Base-by-base conservation (phyloP, 805 yeast species). In the Allodekkera sacchari region DNA sequence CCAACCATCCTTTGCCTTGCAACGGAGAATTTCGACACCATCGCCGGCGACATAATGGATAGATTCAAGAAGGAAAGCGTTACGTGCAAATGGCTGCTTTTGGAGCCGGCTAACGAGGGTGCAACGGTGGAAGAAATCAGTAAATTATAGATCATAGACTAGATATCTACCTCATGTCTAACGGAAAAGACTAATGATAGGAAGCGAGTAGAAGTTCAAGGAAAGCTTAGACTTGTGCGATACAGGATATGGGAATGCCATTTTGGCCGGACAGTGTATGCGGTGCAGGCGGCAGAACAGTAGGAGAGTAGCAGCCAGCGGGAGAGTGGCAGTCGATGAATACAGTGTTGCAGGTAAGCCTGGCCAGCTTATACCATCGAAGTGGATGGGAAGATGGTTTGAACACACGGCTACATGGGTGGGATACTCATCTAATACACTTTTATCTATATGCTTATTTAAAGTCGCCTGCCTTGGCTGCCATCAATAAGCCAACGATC, bases 1-100 rank as follows among this genome's bases (percentile, higher is more conserved):
- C 98, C 98, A 35, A 92, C 98, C 6, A 88, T 92, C 35, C 64
- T 92, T 41, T 94, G 95, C 25, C 68, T 92, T 41, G 97, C 98
- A 4, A 87, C 96, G 4, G 79, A 73, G 13, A 83, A 84, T 55
- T 92, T 77, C 45, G 96, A 87, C 6, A 67, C 63, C 9, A 87
- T 92, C 45, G 95, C 98, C 6, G 52, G 55, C 5, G 83, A 77
- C 32, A 87, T 92, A 41, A 68, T 85, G 30, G 59, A 60, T 34
- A 68, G 83, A 36, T 88, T 92, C 59, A 56, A 66, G 32, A 62
- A 74, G 41, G 78, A 82, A 43, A 48, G 50, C 25, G 83, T 92
- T 37, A 56, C 64, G 20, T 88, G 96, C 52, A 59, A 68, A 20
- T 88, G 95, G 95, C 76, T 81, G 53, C 58, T 92, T 30, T 68